Evolutionary conservation across 768 basidiomycete species (phyloP).

Genomic region (Fomitopsis serialis): DNA sequence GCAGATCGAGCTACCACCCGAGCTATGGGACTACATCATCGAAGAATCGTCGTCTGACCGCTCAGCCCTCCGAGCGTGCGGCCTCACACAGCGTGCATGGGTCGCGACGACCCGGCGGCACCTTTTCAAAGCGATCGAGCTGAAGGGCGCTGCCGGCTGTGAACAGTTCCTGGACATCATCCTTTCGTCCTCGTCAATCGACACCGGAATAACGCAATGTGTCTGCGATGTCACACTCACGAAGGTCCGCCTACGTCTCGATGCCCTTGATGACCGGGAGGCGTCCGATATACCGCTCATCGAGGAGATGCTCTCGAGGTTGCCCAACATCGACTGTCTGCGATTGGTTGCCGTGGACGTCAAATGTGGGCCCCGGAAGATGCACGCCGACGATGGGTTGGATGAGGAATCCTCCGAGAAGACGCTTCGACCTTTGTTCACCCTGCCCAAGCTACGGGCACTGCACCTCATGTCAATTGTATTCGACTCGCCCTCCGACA

Average conservation of each 20-base stretch:
- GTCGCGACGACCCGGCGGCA: neutral
- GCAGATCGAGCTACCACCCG: neutral
- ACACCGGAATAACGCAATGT: neutral
- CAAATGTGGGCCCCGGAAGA: neutral
- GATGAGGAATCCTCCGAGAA: no score
- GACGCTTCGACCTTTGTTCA: neutral
- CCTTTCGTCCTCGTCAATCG: neutral
- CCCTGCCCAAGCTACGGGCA: neutral
- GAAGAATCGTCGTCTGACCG: neutral
- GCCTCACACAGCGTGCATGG: neutral
- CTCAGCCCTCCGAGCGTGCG: neutral
- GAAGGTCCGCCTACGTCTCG: neutral
- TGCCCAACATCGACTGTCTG: neutral
- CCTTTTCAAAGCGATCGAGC: neutral
- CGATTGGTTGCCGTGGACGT: neutral
- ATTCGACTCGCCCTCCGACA: neutral
- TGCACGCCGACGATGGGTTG: no score
- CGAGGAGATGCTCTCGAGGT: neutral
- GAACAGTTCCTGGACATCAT: neutral
- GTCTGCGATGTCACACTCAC: neutral
- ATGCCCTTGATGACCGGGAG: neutral
- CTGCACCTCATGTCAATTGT: neutral
- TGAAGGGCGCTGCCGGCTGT: neutral
- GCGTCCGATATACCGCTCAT: neutral
- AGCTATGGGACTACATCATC: neutral